Conservation (phyloP, 2,329 filamentous ascomycete species). For the Seiridium unicorne region DNA sequence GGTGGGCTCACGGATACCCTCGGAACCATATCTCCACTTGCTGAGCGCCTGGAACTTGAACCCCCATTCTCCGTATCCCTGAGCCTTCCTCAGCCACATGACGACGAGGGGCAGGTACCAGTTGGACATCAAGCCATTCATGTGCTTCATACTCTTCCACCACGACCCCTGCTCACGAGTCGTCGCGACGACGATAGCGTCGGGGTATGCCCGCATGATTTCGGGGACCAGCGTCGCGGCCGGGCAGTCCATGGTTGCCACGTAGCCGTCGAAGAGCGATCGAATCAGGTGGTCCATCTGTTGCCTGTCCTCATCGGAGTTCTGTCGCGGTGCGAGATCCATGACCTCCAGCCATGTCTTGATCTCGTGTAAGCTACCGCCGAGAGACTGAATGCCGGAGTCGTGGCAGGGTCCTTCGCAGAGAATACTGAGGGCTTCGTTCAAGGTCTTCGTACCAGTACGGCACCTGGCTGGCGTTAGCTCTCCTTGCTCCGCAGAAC, state of each 20-base stretch:
- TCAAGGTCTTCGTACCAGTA: constrained; percentile 35
- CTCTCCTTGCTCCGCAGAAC: background rate
- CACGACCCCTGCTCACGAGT: constrained; percentile 35
- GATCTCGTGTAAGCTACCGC: constrained; percentile 32
- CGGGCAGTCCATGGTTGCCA: constrained; percentile 39
- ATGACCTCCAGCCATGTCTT: constrained; percentile 31
- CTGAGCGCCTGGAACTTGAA: constrained; percentile 10
- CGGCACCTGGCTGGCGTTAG: constrained; percentile 27
- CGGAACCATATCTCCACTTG: constrained; percentile 25
- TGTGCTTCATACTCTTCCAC: constrained; percentile 33
- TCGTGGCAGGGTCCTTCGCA: constrained; percentile 33
- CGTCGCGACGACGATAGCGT: constrained; percentile 47
- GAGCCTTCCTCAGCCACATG: constrained; percentile 29
- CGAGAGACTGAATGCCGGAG: constrained; percentile 32
- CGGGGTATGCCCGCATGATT: constrained; percentile 46
- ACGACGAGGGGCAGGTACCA: constrained; percentile 31
- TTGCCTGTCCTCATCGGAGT: constrained; percentile 25
- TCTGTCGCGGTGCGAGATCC: constrained; percentile 26
- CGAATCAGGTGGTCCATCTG: constrained; percentile 30
- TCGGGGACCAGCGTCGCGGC: constrained; percentile 38
- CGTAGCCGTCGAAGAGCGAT: constrained; percentile 28
- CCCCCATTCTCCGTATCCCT: constrained; percentile 29
- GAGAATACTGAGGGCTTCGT: constrained; percentile 34
- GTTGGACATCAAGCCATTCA: constrained; percentile 30
- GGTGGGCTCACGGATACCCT: constrained; percentile 26